Evolutionary conservation across 1,284 basidiomycete genomes (phyloP).

Genomic region (Ganoderma resinaceum): DNA sequence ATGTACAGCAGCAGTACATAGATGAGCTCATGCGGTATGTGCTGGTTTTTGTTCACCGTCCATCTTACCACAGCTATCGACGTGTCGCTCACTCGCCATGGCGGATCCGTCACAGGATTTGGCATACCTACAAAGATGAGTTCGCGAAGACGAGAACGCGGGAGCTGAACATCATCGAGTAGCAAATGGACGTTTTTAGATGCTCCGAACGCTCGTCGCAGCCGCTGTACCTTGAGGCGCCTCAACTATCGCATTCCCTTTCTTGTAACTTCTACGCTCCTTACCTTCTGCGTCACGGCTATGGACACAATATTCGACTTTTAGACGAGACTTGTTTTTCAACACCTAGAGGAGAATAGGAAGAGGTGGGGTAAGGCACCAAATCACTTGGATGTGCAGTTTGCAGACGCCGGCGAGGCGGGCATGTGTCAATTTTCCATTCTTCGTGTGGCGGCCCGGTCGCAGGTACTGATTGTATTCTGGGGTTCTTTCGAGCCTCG

Average conservation of each 20-base stretch:
- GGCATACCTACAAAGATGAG: conserved; percentile 92
- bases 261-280: not conserved
- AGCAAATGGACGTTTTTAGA: conserved; percentile 29
- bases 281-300: not conserved
- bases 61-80: not conserved
- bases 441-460: not conserved
- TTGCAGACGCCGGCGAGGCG: not conserved
- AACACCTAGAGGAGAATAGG: not conserved
- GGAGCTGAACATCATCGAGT: conserved; percentile 80
- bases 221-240: conserved; percentile 12
- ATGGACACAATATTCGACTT: not conserved
- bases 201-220: conserved; percentile 3
- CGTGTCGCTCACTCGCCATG: not conserved
- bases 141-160: conserved; percentile 79
- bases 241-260: conserved; percentile 2
- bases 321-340: not conserved
- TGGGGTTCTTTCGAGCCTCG: not conserved
- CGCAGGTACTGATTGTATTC: not conserved
- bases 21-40: conserved; percentile 86
- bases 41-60: not conserved
- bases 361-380: not conserved
- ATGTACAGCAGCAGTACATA: conserved; percentile 89
- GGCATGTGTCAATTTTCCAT: conserved; percentile 1
- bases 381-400: not conserved
- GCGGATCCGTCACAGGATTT: conserved; percentile 66